Percentiles rank a stretch among this genome's conserved stretches.
These are phyloP conservation scores for Xenoacremonium recifei DNA, from an alignment of 2,329 filamentous ascomycete species.

Conservation along the genomic window DNA sequence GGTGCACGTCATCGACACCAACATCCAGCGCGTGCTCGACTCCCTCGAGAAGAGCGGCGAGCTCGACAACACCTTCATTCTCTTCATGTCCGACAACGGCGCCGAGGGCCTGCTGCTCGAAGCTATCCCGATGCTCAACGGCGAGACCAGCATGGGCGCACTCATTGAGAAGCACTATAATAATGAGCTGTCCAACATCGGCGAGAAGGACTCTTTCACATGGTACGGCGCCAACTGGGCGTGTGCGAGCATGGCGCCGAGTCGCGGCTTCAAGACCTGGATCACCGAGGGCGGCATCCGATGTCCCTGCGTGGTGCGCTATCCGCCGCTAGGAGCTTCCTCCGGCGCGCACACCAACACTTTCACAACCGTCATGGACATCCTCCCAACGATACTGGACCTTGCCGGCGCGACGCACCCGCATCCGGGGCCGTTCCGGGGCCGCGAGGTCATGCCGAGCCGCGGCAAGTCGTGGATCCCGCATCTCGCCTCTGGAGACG, in stretches of 20 bases:
- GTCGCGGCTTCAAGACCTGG: conserved; percentile 32
- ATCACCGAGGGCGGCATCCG: conserved; percentile 6
- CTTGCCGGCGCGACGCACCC: conserved; percentile 43
- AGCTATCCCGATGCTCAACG: conserved; percentile 46
- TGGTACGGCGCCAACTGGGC: conserved; percentile 60
- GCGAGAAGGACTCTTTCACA: conserved; percentile 54
- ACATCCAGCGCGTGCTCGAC: conserved; percentile 48
- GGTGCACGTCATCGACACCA: conserved; percentile 50
- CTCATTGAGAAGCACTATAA: conserved; percentile 41
- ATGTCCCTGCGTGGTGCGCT: conserved; percentile 18
- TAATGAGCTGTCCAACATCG: conserved; percentile 48
- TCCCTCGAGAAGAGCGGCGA: conserved; percentile 46
- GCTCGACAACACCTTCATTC: conserved; percentile 51
- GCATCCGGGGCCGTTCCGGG: conserved; percentile 28
- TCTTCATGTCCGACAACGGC: conserved; percentile 55
- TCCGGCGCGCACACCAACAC: conserved; percentile 36
- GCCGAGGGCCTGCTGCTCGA: conserved; percentile 55
- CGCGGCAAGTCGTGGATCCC: conserved; percentile 34
- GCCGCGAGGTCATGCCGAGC: conserved; percentile 47
- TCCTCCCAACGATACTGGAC: conserved; percentile 44
- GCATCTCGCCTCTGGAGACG: not conserved
- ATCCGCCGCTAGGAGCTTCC: conserved; percentile 28
- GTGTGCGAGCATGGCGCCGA: conserved; percentile 33
- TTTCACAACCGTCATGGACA: conserved; percentile 45
- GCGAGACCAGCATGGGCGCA: conserved; percentile 3